These are phyloP conservation scores for Periconia macrospinosa DNA, from an alignment of 2,329 filamentous ascomycete genomes.

Conservation along the genomic window DNA sequence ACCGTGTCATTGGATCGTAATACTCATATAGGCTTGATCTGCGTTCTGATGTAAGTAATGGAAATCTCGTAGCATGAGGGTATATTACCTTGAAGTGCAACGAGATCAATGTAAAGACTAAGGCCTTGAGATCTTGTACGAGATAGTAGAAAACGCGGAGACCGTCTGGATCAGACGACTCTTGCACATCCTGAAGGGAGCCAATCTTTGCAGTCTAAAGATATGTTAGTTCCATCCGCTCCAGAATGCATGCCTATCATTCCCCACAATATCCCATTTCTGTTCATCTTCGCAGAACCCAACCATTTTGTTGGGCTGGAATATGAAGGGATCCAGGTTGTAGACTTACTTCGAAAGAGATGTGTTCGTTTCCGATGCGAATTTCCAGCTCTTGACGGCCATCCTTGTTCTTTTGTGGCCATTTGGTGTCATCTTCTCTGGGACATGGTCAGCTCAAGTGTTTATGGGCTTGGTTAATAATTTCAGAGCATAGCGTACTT, in stretches of 20 bases:
- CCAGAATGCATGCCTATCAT: not conserved
- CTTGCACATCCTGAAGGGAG: slow-evolving; percentile 92
- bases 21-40: slow-evolving; percentile 71
- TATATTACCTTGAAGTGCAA: slow-evolving; percentile 84
- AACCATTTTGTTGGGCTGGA: not conserved
- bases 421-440: slow-evolving; percentile 97
- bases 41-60: slow-evolving; percentile 10
- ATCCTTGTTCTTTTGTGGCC: slow-evolving; percentile 99
- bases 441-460: not conserved
- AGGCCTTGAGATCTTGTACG: slow-evolving; percentile 92
- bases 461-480: not conserved
- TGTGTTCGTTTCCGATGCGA: slow-evolving; percentile 88
- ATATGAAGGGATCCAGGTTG: not conserved
- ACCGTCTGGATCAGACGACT: slow-evolving; percentile 93
- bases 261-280: too few species aligned
- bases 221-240: slow-evolving; percentile 21
- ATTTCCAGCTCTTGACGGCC: slow-evolving; percentile 97
- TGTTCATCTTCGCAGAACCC: not conserved
- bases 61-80: not conserved
- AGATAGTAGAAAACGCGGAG: slow-evolving; percentile 98
- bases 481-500: slow-evolving; percentile 63
- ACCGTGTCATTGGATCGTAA: not conserved
- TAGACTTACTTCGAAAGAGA: slow-evolving; percentile 83
- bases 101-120: slow-evolving; percentile 94
- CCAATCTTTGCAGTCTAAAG: slow-evolving; percentile 93